These are phyloP conservation scores for Rossbeevera mucosa DNA, from an alignment of 768 basidiomycete genomes.

Conservation along the genomic window DNA sequence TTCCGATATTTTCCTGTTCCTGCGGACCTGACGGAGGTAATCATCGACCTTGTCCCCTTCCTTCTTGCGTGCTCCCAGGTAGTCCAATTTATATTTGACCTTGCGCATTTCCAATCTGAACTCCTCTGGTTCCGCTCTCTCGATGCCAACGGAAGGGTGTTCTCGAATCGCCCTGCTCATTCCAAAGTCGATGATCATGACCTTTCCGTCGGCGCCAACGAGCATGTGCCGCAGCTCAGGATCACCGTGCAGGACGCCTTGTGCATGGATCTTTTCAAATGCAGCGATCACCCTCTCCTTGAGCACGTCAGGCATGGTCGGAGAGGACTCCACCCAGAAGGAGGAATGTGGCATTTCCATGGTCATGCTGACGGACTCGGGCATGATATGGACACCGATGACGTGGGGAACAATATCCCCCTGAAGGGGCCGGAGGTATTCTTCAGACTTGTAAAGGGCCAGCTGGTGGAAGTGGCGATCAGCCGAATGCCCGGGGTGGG, in stretches of 20 bases:
- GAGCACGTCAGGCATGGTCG: conserved; percentile 50
- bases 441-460: conserved; percentile 44
- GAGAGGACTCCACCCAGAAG: conserved; percentile 60
- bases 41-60: conserved; percentile 34
- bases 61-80: conserved; percentile 31
- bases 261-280: conserved; percentile 44
- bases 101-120: conserved; percentile 51
- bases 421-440: conserved; percentile 47
- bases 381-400: conserved; percentile 44
- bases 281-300: conserved; percentile 52
- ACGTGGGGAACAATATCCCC: conserved; percentile 49
- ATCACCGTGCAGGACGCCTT: conserved; percentile 47
- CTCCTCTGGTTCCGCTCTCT: conserved; percentile 36
- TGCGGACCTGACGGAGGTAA: conserved; percentile 25
- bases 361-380: conserved; percentile 37
- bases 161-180: conserved; percentile 31
- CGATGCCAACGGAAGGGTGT: conserved; percentile 33
- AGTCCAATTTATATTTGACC: conserved; percentile 53
- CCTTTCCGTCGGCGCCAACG: conserved; percentile 48
- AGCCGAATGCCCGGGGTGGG: conserved; percentile 8
- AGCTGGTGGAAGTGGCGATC: conserved; percentile 35
- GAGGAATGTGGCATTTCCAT: conserved; percentile 54
- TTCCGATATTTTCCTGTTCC: conserved; percentile 27
- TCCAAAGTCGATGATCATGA: conserved; percentile 55
- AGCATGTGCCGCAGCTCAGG: conserved; percentile 49